Percentiles rank a stretch among this genome's conserved stretches.
Conservation (phyloP, 2,329 filamentous ascomycete species). For the Dactylonectria estremocensis region DNA sequence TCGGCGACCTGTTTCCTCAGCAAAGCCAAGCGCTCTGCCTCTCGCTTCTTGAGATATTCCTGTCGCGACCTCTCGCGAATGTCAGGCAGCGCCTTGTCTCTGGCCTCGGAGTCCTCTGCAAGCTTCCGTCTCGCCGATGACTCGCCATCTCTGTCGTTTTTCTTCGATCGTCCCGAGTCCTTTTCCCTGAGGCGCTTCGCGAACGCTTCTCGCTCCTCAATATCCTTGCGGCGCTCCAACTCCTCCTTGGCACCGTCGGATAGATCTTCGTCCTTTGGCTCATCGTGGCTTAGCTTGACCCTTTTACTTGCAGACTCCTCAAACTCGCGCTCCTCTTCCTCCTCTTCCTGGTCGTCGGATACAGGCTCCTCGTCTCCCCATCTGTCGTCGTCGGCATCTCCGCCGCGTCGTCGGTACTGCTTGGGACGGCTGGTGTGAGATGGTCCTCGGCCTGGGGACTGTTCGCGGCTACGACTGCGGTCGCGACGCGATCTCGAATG, state of each 20-base stretch:
- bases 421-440: conserved; percentile 55
- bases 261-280: conserved; percentile 62
- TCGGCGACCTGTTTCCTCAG: conserved; percentile 91
- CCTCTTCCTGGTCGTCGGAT: conserved; percentile 58
- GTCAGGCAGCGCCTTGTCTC: conserved; percentile 82
- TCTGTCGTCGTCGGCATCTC: conserved; percentile 74
- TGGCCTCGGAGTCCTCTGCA: conserved; percentile 72
- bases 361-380: conserved; percentile 84
- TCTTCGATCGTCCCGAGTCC: conserved; percentile 80
- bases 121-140: conserved; percentile 69
- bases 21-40: conserved; percentile 87
- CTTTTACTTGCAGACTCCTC: conserved; percentile 80
- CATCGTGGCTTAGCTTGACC: conserved; percentile 74
- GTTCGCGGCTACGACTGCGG: conserved; percentile 52
- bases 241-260: conserved; percentile 74
- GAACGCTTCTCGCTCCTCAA: conserved; percentile 84
- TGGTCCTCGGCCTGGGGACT: conserved; percentile 48
- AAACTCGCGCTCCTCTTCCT: conserved; percentile 71
- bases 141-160: conserved; percentile 71
- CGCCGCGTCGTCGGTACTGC: conserved; percentile 59
- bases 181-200: conserved; percentile 81
- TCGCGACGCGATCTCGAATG: conserved; percentile 48
- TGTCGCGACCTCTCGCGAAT: conserved; percentile 88
- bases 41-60: conserved; percentile 93
- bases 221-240: conserved; percentile 74